Conservation (phyloP, 2,329 filamentous ascomycete genomes). For the Teratosphaeriaceae sp. region DNA sequence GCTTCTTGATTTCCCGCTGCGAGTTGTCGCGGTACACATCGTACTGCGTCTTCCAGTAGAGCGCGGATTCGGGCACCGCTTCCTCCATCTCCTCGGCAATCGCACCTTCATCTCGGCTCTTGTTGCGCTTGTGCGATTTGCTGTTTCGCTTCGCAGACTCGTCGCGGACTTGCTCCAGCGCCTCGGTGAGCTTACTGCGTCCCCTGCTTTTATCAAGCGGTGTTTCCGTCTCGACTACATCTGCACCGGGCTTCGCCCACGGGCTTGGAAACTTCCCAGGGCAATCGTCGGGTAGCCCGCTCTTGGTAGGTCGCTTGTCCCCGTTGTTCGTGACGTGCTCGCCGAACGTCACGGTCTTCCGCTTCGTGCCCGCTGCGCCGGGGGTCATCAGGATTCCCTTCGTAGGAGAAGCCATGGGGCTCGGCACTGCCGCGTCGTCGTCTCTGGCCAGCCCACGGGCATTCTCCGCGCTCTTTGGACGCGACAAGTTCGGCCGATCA, state of each 20-base stretch:
- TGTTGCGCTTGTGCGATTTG: slow-evolving; percentile 18
- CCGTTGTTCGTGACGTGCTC: slow-evolving; percentile 52
- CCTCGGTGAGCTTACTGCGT: slow-evolving; percentile 38
- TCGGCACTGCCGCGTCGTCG: slow-evolving; percentile 14
- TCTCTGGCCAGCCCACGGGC: slow-evolving; percentile 13
- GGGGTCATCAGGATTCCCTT: slow-evolving; percentile 58
- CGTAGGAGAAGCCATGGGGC: slow-evolving; percentile 44
- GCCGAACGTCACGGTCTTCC: slow-evolving; percentile 57
- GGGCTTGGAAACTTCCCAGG: slow-evolving; percentile 46
- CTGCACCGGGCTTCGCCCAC: slow-evolving; percentile 28
- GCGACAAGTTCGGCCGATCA: slow-evolving; percentile 20
- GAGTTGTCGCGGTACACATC: slow-evolving; percentile 67
- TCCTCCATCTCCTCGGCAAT: slow-evolving; percentile 65
- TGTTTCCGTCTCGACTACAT: slow-evolving; percentile 22
- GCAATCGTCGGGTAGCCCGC: slow-evolving; percentile 42
- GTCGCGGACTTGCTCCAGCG: slow-evolving; percentile 38
- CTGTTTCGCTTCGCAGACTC: slow-evolving; percentile 27
- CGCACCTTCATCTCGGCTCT: slow-evolving; percentile 45
- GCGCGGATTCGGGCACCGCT: slow-evolving; percentile 66
- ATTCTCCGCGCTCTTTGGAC: slow-evolving; percentile 25
- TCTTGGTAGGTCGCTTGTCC: slow-evolving; percentile 40
- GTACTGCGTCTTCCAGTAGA: slow-evolving; percentile 75
- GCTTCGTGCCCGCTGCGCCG: slow-evolving; percentile 48
- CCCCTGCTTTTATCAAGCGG: slow-evolving; percentile 26
- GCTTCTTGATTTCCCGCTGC: slow-evolving; percentile 65